Evolutionary conservation across 2,329 filamentous ascomycete genomes (phyloP), one percentile per base, ranked within the genome.

Genomic region (Ascomycota sp.): DNA sequence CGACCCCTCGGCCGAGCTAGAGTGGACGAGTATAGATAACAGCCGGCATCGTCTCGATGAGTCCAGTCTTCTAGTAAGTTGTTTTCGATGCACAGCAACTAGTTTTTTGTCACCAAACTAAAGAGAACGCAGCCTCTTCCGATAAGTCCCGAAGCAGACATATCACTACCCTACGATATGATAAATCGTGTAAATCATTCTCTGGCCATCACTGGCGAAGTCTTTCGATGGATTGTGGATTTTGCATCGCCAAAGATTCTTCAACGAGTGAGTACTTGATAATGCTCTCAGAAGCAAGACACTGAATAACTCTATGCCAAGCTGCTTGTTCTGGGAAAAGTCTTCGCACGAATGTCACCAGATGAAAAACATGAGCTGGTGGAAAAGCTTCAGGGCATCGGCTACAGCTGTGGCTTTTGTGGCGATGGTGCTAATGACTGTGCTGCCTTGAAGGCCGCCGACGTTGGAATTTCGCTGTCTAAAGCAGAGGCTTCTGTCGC

Each of bases 361-460:
- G 91, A 98, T 47, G 89, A 98, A 52, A 98, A 98, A 50, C 85
- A 94, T 46, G 91, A 98, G 50, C 61, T 98, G 2, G 83, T 98
- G 3, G 89, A 95, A 50, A 98, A 94, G 50, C 64, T 98, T 4
- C 91, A 98, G 49, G 86, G 79, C 42, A 82, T 98, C 38, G 86
- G 85, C 48, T 98, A 94, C 51, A 92, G 80, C 41, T 81, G 74
- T 40, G 89, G 89, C 20, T 98, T 98, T 55, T 98, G 89, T 44
- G 89, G 89, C 27, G 89, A 98, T 47, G 89, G 89, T 25, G 89
- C 89, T 19, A 98, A 98, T 46, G 89, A 98, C 50, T 98, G 89
- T 41, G 89, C 86, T 39, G 91, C 89, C 6, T 60, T 98, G 37
- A 98, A 95, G 53, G 89, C 89, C 21, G 89, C 89, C 30, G 89